phyloP scores from a whole-genome alignment of 1,139 yeast genomes.

The Suhomyces choctaworum region DNA sequence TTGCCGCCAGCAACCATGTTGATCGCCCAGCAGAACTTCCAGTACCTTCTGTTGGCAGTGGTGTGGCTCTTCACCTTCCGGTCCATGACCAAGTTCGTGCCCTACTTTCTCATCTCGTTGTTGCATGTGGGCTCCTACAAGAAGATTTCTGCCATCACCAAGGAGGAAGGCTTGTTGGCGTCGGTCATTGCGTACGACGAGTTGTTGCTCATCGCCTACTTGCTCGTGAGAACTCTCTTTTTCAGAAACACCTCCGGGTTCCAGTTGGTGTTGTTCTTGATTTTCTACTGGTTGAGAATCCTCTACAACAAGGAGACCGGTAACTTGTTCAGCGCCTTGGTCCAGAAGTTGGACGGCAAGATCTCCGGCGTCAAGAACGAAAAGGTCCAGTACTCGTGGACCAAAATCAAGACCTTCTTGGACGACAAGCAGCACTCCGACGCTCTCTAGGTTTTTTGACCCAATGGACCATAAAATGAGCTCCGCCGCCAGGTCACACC shows the following conservation, averaged over 20 bases:
- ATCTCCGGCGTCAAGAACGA: slow-evolving; percentile 45
- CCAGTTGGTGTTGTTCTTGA: slow-evolving; percentile 55
- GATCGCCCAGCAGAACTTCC: slow-evolving; percentile 69
- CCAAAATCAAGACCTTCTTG: slow-evolving; percentile 39
- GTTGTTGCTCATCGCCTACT: slow-evolving; percentile 50
- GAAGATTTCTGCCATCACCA: slow-evolving; percentile 43
- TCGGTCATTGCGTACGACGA: slow-evolving; percentile 63
- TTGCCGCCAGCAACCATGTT: slow-evolving; percentile 60
- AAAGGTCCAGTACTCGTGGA: slow-evolving; percentile 48
- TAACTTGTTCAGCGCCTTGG: slow-evolving; percentile 40
- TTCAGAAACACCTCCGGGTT: slow-evolving; percentile 69
- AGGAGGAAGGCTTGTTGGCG: slow-evolving; percentile 42
- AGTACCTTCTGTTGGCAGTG: slow-evolving; percentile 52
- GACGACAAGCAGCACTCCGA: slow-evolving; percentile 28
- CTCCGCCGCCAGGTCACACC: too few species aligned
- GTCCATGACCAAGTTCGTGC: slow-evolving; percentile 65
- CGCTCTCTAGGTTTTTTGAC: not conserved
- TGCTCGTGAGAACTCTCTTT: slow-evolving; percentile 58
- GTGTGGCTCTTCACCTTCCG: slow-evolving; percentile 66
- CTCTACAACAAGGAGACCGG: slow-evolving; percentile 53
- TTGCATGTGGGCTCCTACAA: slow-evolving; percentile 52
- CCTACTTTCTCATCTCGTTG: slow-evolving; percentile 55
- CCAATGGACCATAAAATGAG: too few species aligned
- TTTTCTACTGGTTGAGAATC: slow-evolving; percentile 71
- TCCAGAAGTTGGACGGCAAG: slow-evolving; percentile 45